Evolutionary conservation across 495 filamentous ascomycete genomes (phyloP), one percentile per base, ranked within the genome.

Genomic region (Trichoderma reesei): DNA sequence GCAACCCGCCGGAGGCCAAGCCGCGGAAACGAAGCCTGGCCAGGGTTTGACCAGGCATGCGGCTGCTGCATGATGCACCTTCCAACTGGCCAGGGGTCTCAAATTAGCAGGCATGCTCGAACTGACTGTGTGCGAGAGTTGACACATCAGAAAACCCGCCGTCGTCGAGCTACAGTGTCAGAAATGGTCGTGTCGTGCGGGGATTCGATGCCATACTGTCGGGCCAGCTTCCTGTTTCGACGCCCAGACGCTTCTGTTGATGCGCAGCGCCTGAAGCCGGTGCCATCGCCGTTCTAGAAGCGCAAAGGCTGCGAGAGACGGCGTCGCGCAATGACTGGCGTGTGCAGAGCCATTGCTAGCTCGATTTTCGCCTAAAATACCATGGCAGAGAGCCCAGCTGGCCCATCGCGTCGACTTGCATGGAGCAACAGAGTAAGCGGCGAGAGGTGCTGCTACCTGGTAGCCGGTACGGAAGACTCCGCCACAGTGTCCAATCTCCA

Each of bases 211-310:
- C 51, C 51, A 34, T 34, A 33, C 51, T 56, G 51, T 56, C 51
- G 51, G 51, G 51, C 51, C 51, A 56, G 51, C 51, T 56, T 56
- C 51, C 51, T 31, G 20, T 56, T 56, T 56, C 20, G 51, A 56
- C 8, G 5, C 31, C 3, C 34, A 14, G 51, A 34, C 51, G 51
- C 8, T 56, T n/a, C 51, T 56, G 51, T 46, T 20, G 44, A 48
- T 48, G 44, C 20, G 44, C 44, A 48, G 44, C 44, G n/a, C 6
- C 44, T 18, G 44, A 7, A 2, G n/a, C 41, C 16, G 41, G 7
- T 13, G 11, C 14, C n/a, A 13, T 56, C 20, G 51, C 51, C 31
- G 26, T 56, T 56, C 51, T 56, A 56, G 51, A 56, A 56, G 51
- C 51, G 51, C 18, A 26, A 56, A 1, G 34, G 26, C 16, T 56